Evolutionary conservation across 2,329 filamentous ascomycete species (phyloP), one percentile per base, ranked within the genome.

Genomic region (Alternaria infectoria): DNA sequence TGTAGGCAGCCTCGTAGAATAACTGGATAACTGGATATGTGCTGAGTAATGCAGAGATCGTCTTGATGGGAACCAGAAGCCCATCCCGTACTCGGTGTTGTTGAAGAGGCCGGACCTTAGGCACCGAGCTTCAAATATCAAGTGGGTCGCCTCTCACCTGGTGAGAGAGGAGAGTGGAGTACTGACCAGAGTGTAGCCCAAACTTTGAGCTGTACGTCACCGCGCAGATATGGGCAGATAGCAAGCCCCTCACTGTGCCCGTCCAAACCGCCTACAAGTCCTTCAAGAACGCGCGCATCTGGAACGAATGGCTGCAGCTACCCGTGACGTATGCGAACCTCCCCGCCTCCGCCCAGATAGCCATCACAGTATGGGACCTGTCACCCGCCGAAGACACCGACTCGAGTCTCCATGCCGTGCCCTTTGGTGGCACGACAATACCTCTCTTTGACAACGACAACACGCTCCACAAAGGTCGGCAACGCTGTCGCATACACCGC

Each of bases 241-340:
- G 94, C 26, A 99, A 99, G 79, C 93, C 95, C 36, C 83, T 99
- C 70, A 96, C 94, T 0, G 92, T 98, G 1, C 92, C 93, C 0
- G 87, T 96, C 11, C 95, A 98, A 79, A 99, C 96, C 3, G 88
- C 93, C 23, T 98, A 98, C 82, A 97, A 93, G 76, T 84, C 93
- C 8, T 98, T 99, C 78, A 93, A 93, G 77, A 87, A 87, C 36
- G 89, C 76, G 30, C 80, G 83, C 62, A 89, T 89, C 76, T 97
- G 96, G 96, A 97, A 97, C 77, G 95, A 98, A 83, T 99, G 96
- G 96, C 87, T 99, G 26, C 89, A 91, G 30, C 83, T 99, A 43
- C 95, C 96, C 0, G 89, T 98, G 65, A 87, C 89, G 5, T 96
- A 97, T 79, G 90, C 92, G 65, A 90, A 91, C 62, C 87, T 97